Conservation (phyloP, 805 yeast genomes). For the Cyberlindnera americana region DNA sequence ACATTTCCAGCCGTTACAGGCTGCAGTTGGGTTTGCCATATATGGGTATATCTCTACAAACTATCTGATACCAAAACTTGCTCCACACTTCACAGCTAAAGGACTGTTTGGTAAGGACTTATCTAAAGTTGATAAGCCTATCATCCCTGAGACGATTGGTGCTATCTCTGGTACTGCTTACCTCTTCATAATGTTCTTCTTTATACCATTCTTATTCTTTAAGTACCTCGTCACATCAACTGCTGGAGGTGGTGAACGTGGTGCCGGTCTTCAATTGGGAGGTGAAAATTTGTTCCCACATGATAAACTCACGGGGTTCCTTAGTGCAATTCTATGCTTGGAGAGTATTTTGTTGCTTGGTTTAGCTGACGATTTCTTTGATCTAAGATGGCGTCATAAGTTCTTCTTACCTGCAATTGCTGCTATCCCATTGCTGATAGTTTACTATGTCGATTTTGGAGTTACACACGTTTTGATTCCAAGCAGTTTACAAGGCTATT, state of each 20-base stretch:
- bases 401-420: slow-evolving; percentile 94
- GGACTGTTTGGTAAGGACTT: slow-evolving; percentile 88
- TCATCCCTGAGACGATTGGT: slow-evolving; percentile 91
- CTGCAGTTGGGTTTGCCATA: slow-evolving; percentile 65
- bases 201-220: slow-evolving; percentile 85
- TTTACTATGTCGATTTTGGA: slow-evolving; percentile 91
- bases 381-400: slow-evolving; percentile 96
- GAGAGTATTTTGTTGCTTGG: slow-evolving; percentile 85
- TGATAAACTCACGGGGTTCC: slow-evolving; percentile 75
- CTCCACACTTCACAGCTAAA: slow-evolving; percentile 60
- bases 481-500: slow-evolving; percentile 44
- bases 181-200: slow-evolving; percentile 72
- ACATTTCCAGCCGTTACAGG: slow-evolving; percentile 23
- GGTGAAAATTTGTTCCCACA: slow-evolving; percentile 57
- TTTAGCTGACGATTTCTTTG: slow-evolving; percentile 90
- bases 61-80: slow-evolving; percentile 64
- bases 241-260: slow-evolving; percentile 57
- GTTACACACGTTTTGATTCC: slow-evolving; percentile 88
- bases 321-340: slow-evolving; percentile 79
- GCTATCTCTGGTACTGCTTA: slow-evolving; percentile 80
- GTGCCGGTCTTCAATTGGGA: slow-evolving; percentile 29
- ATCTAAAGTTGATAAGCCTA: slow-evolving; percentile 69
- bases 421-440: slow-evolving; percentile 83
- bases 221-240: slow-evolving; percentile 61
- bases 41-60: slow-evolving; percentile 62